Evolutionary conservation across 2,329 filamentous ascomycete species (phyloP).

Genomic region (Monilinia fructicola): DNA sequence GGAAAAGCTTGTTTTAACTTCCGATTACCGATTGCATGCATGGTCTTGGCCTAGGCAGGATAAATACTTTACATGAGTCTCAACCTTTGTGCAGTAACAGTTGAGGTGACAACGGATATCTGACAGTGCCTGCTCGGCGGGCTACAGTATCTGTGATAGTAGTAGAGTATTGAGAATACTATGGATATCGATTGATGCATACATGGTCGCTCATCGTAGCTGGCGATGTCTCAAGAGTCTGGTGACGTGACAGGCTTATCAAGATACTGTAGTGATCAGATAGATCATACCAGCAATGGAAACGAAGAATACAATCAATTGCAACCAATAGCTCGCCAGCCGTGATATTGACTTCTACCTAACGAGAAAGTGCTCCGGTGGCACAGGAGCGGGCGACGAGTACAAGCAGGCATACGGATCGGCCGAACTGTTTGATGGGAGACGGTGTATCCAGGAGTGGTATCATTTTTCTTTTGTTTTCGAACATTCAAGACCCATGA

Average conservation of each 20-base stretch:
- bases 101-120: neutral
- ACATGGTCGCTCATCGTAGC: neutral
- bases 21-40: neutral
- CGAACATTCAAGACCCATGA: neutral
- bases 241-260: too few species aligned
- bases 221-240: neutral
- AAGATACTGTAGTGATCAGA: constrained; percentile 3
- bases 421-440: neutral
- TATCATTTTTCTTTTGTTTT: neutral
- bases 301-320: constrained; percentile 1
- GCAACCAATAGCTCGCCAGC: neutral
- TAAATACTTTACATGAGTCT: neutral
- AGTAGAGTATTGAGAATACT: neutral
- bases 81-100: neutral
- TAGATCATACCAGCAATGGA: neutral
- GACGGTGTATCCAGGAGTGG: neutral
- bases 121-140: neutral
- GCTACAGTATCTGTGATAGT: too few species aligned
- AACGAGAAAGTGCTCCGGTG: neutral
- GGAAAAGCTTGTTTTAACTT: constrained; percentile 15
- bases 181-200: neutral
- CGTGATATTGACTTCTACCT: constrained; percentile 2
- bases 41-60: neutral
- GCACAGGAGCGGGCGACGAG: constrained; percentile 5
- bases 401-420: constrained; percentile 8